Base-by-base conservation (phyloP, 2,329 filamentous ascomycete genomes). In the Neopestalotiopsis sp. region DNA sequence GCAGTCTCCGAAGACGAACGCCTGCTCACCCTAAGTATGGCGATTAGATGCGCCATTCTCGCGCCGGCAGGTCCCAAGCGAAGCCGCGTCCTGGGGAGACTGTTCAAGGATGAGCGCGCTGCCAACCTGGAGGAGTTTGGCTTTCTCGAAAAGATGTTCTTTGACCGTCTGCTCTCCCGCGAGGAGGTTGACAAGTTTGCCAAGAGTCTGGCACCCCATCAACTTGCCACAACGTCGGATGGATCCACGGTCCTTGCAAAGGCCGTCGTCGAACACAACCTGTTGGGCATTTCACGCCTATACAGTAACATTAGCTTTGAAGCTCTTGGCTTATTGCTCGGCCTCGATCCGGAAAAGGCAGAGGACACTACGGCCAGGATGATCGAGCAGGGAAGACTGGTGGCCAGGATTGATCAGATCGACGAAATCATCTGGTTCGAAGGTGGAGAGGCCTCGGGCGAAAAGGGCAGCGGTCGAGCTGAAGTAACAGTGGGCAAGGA, bases 61-160 rank as follows among this genome's bases (percentile, higher is more conserved):
- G 95, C 95, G 0, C 95, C 95, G 1, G 96, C 96, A 0, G 96
- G 96, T 0, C 96, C 96, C 0, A 86, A 91, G 76, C 90, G 96
- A 67, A 94, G 92, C 71, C 90, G 93, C 61, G 90, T 91, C 58
- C 87, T 99, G 20, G 94, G 90, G 4, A 91, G 92, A 66, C 84
- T 99, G 14, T 97, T 97, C 87, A 97, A 97, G 81, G 96, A 99
- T 80, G 96, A 98, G 73, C 89, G 96, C 38, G 88, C 93, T 0
- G 84, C 86, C 3, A 88, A 90, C 64, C 88, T 96, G 2, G 89
- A 91, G 40, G 94, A 98, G 81, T 95, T 92, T 77, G 86, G 90
- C 63, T 98, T 99, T 67, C 84, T 99, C 14, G 96, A 98, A 84
- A 98, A 98, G 85, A 98, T 99, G 89, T 97, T 97, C 80, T 86